Evolutionary conservation across 225 moss, liverwort and hornwort genomes (phyloP), one percentile per base, ranked within the genome.

Genomic region (Physcomitrellopsis africana): DNA sequence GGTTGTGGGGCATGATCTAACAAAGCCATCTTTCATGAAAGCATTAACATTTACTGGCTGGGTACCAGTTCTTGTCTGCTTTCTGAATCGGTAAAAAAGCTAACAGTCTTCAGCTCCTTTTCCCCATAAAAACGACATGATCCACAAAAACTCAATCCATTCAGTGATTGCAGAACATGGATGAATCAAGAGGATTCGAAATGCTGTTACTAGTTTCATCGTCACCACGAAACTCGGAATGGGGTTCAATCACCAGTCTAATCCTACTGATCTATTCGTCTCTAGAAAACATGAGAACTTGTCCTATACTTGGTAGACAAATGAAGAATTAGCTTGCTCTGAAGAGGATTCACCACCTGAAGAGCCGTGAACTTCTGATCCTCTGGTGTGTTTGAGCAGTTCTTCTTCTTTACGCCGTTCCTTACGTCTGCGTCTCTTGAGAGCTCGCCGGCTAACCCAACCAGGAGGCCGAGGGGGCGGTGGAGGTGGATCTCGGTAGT

Each of bases 381-480:
- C 29, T 37, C 29, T 19, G 32, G 27, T 15, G 23, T 11, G 20
- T 5, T 73, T 51, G 8, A 54, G 29, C 22, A 73, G 69, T 71
- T 81, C 81, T 29, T 68, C 77, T 85, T 81, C 72, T 63, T 65
- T 77, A 10, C 81, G 84, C 23, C 86, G 82, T 74, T 99, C 95
- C 84, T 92, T 95, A 19, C 93, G 86, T 60, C 86, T 65, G 58
- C 86, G 87, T 74, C 99, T 85, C 85, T 93, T 95, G 52, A 92
- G 75, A 10, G 95, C 99, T 53, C 95, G 89, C 68, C 92, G 84
- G 60, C 99, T 99, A 13, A 92, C 81, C 80, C 93, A 93, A 37
- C 81, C 92, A 10, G 81, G 87, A 27, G 93, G 86, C 43, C 82
- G 92, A n/a, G 88, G 84, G 8, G 85, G 73, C 3, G 81, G 81